Base-by-base conservation (phyloP, 2,329 filamentous ascomycete species). In the Clonostachys chloroleuca region DNA sequence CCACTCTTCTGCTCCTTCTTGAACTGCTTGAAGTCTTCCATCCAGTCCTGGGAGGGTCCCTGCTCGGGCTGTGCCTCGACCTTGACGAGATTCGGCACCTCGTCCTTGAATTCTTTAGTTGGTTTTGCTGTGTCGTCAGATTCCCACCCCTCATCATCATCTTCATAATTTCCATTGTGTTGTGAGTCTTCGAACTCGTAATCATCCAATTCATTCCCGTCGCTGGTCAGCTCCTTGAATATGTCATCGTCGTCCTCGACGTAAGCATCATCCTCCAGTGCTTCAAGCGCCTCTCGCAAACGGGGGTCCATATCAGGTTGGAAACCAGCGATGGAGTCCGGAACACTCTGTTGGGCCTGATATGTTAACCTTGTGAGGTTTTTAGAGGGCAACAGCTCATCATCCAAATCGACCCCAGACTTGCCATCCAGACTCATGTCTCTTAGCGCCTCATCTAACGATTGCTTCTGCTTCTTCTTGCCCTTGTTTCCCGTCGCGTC, bases 251-350 rank as follows among this genome's bases (percentile, higher is more conserved):
- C 81, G 18, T 92, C 82, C 43, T 88, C 92, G 3, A 99, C 92
- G 61, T 90, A 99, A 3, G 87, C 92, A 20, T 99, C 94, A 59
- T 99, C 94, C 43, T 99, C 94, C 33, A 99, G 72, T 12, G 94
- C 94, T 67, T 96, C 92, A 20, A 99, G 70, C 6, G 92, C 91
- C 65, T 99, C 94, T 42, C 94, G 81, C 55, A 99, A 65, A 37
- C 92, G 79, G 3, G 92, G 92, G 60, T 99, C 95, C 94, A 99
- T 97, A 61, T 97, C 92, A 7, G 95, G 94, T 67, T 99, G 87
- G 65, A 99, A 96, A 0, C 94, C 94, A 4, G 88, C 86, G 59
- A 99, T 88, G 8, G 83, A 84, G 68, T 99, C 94, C 1, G 94
- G 94, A 1, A 97, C 73, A 58, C 96, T 82, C 67, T 99, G 94